phyloP scores from a whole-genome alignment of 1,139 yeast species.

The Saccharomyces pastorianus region DNA sequence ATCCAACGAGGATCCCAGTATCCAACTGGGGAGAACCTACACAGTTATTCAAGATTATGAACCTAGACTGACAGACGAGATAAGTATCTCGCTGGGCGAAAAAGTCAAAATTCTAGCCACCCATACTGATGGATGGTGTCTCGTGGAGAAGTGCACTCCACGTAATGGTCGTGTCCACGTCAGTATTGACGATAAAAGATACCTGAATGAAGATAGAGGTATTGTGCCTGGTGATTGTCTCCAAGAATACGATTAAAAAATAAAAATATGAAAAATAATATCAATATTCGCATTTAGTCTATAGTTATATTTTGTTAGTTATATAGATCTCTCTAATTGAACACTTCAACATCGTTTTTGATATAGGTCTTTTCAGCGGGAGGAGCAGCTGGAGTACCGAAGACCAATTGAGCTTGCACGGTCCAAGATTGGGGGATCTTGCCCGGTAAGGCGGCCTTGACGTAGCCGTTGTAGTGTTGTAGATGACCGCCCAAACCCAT shows the following conservation, averaged over 20 bases:
- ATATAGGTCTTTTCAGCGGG: constrained; percentile 33
- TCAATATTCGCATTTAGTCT: neutral
- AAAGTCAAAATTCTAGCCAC: constrained; percentile 31
- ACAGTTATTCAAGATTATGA: constrained; percentile 23
- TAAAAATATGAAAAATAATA: neutral
- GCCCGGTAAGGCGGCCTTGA: constrained; percentile 34
- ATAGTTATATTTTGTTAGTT: neutral
- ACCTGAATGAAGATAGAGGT: constrained; percentile 34
- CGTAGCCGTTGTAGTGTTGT: constrained; percentile 41
- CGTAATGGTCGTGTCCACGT: neutral
- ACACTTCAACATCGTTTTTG: constrained; percentile 34
- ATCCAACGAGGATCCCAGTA: neutral
- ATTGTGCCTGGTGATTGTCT: constrained; percentile 35
- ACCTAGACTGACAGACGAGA: constrained; percentile 34
- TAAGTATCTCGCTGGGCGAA: constrained; percentile 30
- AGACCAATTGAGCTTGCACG: constrained; percentile 40
- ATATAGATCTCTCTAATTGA: constrained; percentile 7
- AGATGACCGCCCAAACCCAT: constrained; percentile 41
- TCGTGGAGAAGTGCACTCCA: constrained; percentile 31
- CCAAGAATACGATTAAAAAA: constrained; percentile 1
- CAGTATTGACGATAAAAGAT: constrained; percentile 12
- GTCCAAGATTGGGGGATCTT: constrained; percentile 36
- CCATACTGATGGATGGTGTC: constrained; percentile 40
- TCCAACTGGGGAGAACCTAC: constrained; percentile 13
- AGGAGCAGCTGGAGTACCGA: constrained; percentile 36